A percentile compares a stretch with the other conserved stretches of the same genome.
phyloP scores from a whole-genome alignment of 805 yeast species.

The Pichia exigua region DNA sequence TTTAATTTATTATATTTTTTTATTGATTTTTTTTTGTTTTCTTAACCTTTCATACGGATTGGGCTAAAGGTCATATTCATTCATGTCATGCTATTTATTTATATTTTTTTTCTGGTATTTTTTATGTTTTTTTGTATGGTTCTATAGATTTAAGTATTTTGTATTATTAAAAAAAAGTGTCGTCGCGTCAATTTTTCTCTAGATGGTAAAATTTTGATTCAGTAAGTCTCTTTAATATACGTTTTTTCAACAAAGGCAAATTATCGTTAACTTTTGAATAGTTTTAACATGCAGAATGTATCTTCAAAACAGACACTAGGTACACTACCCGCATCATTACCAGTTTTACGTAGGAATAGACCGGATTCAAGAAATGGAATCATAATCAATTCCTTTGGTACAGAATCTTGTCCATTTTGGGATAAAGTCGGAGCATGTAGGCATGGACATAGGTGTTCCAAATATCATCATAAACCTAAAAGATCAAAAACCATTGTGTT shows the following conservation, averaged over 20 bases:
- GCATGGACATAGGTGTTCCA: constrained; percentile 82
- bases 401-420: constrained; percentile 13
- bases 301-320: neutral
- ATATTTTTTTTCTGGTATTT: neutral
- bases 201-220: neutral
- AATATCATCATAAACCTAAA: constrained; percentile 61
- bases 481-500: constrained; percentile 58
- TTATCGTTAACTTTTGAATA: neutral
- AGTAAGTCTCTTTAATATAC: too few species aligned
- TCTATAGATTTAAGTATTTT: neutral
- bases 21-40: neutral
- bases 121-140: neutral
- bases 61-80: neutral
- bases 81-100: neutral
- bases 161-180: neutral
- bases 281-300: neutral
- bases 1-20: neutral
- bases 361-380: neutral
- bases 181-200: neutral
- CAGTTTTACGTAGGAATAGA: neutral
- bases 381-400: neutral
- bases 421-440: constrained; percentile 84
- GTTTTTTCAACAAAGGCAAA: neutral
- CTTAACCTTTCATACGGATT: neutral
- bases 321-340: neutral